Evolutionary conservation across 73 alveolate species (phyloP).

Genomic region (Paramecium biaurelia): DNA sequence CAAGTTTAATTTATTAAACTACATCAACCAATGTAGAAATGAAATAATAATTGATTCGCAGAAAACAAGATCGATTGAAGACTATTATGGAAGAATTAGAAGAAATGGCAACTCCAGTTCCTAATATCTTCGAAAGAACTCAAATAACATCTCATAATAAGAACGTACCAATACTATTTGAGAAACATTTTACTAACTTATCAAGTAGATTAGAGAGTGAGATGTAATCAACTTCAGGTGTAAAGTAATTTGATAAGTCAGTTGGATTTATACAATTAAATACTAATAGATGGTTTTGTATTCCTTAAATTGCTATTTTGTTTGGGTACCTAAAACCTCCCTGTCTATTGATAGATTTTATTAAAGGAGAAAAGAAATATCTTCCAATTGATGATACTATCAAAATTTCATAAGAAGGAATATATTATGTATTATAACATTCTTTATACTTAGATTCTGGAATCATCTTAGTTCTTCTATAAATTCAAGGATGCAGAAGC

Average conservation of each 20-base stretch:
- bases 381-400: not conserved
- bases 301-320: conserved; percentile 7
- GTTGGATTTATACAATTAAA: conserved; percentile 8
- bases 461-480: not conserved
- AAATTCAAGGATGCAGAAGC: conserved; percentile 43
- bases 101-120: not conserved
- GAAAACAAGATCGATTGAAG: not conserved
- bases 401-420: not conserved
- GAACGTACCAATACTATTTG: not conserved
- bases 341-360: not conserved
- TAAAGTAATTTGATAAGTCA: not conserved
- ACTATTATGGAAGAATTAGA: conserved; percentile 30
- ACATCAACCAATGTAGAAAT: conserved; percentile 14
- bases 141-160: not conserved
- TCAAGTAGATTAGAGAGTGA: not conserved
- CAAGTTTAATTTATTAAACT: not conserved
- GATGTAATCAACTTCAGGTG: not conserved
- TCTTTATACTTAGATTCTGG: not conserved
- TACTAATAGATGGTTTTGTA: conserved; percentile 7
- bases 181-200: not conserved
- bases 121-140: not conserved
- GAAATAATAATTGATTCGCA: not conserved
- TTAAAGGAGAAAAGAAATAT: conserved; percentile 24
- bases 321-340: conserved; percentile 20
- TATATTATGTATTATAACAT: not conserved